Conservation (phyloP, 139 green algal genomes). For the Zygnema circumcarinatum region DNA sequence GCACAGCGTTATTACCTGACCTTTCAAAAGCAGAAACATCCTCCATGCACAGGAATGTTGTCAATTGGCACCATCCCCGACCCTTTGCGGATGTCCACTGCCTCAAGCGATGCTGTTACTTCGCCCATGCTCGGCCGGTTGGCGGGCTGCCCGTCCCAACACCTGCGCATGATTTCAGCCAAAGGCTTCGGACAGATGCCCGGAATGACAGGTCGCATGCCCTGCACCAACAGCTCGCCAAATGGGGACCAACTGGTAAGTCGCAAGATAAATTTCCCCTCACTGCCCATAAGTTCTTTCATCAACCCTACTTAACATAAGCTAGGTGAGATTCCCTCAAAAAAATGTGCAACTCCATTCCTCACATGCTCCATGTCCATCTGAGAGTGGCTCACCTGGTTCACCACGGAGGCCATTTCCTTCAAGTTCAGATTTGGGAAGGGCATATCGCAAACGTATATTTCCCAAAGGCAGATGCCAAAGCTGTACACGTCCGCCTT, state of each 20-base stretch:
- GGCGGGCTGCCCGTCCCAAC: conserved; percentile 26
- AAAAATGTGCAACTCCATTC: not conserved
- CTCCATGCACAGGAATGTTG: not conserved
- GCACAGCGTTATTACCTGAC: not conserved
- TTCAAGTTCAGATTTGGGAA: conserved; percentile 45
- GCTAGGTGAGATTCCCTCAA: not conserved
- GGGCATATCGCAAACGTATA: conserved; percentile 65
- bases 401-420: conserved; percentile 46
- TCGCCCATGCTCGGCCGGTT: conserved; percentile 35
- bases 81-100: not conserved
- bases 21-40: not conserved
- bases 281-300: not conserved
- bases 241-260: not conserved
- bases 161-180: conserved; percentile 23
- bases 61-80: not conserved
- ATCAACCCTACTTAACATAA: not conserved
- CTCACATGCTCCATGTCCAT: not conserved
- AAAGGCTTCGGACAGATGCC: conserved; percentile 21
- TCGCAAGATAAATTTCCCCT: not conserved
- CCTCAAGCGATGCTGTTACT: conserved; percentile 21
- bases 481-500: conserved; percentile 91
- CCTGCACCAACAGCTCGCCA: not conserved
- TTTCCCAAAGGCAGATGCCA: conserved; percentile 91
- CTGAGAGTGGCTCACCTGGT: conserved; percentile 23
- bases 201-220: conserved; percentile 31